phyloP scores from a whole-genome alignment of 495 filamentous ascomycete species.

The Neohortaea acidophila region DNA sequence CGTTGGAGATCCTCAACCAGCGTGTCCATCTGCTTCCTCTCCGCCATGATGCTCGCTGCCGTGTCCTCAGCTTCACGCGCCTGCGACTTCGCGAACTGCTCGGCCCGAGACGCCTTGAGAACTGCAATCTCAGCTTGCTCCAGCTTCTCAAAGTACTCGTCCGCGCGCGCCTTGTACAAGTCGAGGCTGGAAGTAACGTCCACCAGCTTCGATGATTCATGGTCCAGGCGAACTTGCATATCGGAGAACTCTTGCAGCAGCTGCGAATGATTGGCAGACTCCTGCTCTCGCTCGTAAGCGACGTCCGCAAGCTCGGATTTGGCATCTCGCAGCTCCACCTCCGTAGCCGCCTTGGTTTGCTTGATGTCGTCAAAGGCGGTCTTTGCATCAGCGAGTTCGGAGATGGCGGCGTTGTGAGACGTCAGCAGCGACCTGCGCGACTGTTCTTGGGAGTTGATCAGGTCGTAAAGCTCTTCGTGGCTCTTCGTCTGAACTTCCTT shows the following conservation, averaged over 20 bases:
- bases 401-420: conserved; percentile 68
- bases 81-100: conserved; percentile 85
- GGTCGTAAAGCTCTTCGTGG: conserved; percentile 85
- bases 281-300: conserved; percentile 61
- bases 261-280: conserved; percentile 66
- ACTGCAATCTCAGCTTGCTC: conserved; percentile 95
- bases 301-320: conserved; percentile 74
- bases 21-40: conserved; percentile 78
- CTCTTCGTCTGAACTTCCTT: conserved; percentile 87
- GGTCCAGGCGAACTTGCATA: conserved; percentile 82
- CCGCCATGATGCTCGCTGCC: conserved; percentile 77
- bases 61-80: conserved; percentile 81
- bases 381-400: conserved; percentile 75
- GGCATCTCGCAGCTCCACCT: conserved; percentile 81
- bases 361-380: conserved; percentile 72
- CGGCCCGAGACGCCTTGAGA: conserved; percentile 77
- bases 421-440: conserved; percentile 67
- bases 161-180: conserved; percentile 81
- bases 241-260: conserved; percentile 86
- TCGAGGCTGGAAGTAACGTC: conserved; percentile 73
- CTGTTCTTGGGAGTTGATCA: conserved; percentile 88
- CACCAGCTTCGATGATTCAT: conserved; percentile 67
- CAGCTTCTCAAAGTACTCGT: conserved; percentile 95
- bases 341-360: conserved; percentile 56
- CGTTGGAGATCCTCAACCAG: conserved; percentile 81